phyloP scores from a whole-genome alignment of 306 rosid genomes.

The Heteromeles arbutifolia region DNA sequence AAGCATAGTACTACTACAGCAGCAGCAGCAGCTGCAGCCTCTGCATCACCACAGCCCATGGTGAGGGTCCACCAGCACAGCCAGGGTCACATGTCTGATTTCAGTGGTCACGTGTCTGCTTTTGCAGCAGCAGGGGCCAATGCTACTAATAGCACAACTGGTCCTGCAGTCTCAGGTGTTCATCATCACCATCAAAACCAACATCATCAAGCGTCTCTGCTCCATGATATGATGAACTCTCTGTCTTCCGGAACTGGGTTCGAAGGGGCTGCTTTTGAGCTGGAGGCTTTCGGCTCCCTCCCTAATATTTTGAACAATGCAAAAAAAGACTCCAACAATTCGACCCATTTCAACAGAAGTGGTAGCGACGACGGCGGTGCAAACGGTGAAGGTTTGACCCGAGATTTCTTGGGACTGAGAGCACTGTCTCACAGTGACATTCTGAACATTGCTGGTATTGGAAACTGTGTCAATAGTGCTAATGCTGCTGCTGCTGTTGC shows the following conservation, averaged over 20 bases:
- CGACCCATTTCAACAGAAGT: not conserved
- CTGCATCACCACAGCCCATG: constrained; percentile 20
- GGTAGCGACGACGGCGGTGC: not conserved
- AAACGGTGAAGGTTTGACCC: constrained; percentile 51
- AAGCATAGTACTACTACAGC: not conserved
- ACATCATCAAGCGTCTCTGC: constrained; percentile 20
- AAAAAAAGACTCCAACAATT: constrained; percentile 5
- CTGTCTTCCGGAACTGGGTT: constrained; percentile 40
- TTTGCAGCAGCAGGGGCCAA: not conserved
- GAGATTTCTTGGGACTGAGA: constrained; percentile 86
- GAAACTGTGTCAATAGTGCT: constrained; percentile 40
- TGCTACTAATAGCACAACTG: not conserved
- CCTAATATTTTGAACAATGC: constrained; percentile 14
- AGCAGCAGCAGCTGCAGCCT: not conserved
- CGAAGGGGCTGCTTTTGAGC: constrained; percentile 48
- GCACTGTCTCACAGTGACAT: constrained; percentile 66
- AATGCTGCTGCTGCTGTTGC: not conserved
- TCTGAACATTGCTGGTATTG: constrained; percentile 62
- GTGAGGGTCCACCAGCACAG: constrained; percentile 47
- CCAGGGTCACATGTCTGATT: constrained; percentile 46
- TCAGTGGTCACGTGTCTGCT: constrained; percentile 9
- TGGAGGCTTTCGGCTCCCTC: constrained; percentile 41
- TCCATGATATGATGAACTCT: constrained; percentile 54
- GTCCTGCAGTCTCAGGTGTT: not conserved
- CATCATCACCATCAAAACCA: constrained; percentile 1